Conservation (phyloP, 2,329 filamentous ascomycete species). For the Botrytis cinerea region DNA sequence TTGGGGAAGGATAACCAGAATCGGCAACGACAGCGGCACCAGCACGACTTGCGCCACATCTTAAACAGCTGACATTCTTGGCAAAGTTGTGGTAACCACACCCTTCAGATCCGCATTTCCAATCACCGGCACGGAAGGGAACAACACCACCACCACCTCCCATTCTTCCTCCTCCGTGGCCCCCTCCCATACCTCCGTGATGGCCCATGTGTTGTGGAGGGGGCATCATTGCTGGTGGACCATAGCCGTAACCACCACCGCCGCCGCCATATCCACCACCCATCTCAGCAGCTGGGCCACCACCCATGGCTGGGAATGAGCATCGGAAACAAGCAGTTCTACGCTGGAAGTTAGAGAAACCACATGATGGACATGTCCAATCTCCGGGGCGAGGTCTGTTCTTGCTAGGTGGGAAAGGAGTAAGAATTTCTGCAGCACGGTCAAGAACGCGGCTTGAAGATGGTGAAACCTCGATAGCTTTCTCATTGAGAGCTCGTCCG, state of each 20-base stretch:
- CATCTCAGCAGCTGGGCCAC: constrained; percentile 69
- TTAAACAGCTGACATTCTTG: constrained; percentile 97
- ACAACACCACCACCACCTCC: constrained; percentile 83
- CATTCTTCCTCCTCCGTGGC: constrained; percentile 67
- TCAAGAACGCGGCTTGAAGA: constrained; percentile 97
- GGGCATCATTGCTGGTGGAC: constrained; percentile 78
- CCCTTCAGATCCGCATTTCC: constrained; percentile 97
- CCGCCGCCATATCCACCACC: constrained; percentile 64
- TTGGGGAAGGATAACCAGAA: constrained; percentile 84
- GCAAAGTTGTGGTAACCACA: constrained; percentile 99
- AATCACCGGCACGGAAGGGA: constrained; percentile 96
- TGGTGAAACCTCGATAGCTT: constrained; percentile 97
- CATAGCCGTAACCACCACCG: constrained; percentile 56
- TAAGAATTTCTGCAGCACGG: constrained; percentile 91
- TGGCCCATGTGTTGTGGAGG: constrained; percentile 73
- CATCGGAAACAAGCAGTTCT: constrained; percentile 98
- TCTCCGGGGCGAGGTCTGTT: constrained; percentile 96
- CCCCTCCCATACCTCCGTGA: constrained; percentile 53
- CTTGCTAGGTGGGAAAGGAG: constrained; percentile 97
- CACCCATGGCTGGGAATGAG: constrained; percentile 93
- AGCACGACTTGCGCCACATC: constrained; percentile 92
- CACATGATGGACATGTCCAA: constrained; percentile 98
- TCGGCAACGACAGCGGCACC: constrained; percentile 93
- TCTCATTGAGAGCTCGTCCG: constrained; percentile 94
- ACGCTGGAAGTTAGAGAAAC: constrained; percentile 99